Conservation (phyloP, 176 grass and related monocot genomes). For the Oryza nivara region DNA sequence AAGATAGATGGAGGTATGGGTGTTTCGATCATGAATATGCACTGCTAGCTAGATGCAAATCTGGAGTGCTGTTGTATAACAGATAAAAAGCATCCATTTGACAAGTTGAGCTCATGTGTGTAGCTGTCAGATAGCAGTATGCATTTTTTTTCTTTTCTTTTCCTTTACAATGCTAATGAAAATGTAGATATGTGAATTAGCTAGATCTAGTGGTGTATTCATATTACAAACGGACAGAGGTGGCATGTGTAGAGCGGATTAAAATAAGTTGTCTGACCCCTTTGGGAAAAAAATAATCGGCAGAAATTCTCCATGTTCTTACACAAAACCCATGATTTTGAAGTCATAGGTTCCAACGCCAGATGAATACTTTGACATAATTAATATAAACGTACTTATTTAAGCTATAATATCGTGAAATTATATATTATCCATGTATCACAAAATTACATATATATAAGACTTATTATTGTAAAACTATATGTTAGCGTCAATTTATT, state of each 20-base stretch:
- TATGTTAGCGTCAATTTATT: not conserved
- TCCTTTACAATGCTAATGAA: not conserved
- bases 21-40: conserved; percentile 29
- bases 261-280: not conserved
- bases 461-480: not conserved
- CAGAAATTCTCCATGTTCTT: not conserved
- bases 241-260: not conserved
- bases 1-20: conserved; percentile 29
- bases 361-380: not conserved
- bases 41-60: not conserved
- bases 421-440: too few relatives aligned
- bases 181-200: not conserved
- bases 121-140: not conserved
- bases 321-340: not conserved
- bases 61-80: not conserved
- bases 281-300: not conserved
- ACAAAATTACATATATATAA: not conserved
- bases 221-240: not conserved
- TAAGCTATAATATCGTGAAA: not conserved
- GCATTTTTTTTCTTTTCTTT: not conserved
- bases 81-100: conserved; percentile 13
- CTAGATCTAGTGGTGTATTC: not conserved
- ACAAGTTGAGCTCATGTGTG: conserved; percentile 12
- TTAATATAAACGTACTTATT: not conserved
- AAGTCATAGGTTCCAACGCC: not conserved